Evolutionary conservation across 2,329 filamentous ascomycete genomes (phyloP).

Genomic region (Fusarium haematococcum): DNA sequence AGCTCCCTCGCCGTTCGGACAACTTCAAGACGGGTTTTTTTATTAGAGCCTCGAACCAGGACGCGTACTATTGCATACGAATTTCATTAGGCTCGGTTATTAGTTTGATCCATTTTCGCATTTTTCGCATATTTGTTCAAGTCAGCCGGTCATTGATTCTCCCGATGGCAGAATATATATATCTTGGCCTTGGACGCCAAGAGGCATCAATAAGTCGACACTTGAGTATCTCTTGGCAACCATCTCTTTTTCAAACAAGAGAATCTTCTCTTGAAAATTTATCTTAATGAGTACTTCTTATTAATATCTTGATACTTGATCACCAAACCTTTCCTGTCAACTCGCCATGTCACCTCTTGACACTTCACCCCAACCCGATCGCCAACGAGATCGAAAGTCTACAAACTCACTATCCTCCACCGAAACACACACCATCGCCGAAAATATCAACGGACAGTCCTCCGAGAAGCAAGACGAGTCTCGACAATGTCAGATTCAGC

Average conservation of each 20-base stretch:
- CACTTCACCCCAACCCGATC: not conserved
- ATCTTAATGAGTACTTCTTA: not conserved
- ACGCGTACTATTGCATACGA: slow-evolving; percentile 1
- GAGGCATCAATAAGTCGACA: not conserved
- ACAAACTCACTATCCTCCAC: slow-evolving; percentile 35
- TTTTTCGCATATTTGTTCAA: not conserved
- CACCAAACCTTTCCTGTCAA: not conserved
- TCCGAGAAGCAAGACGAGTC: not conserved
- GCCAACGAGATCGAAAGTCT: slow-evolving; percentile 25
- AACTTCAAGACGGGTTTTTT: slow-evolving; percentile 8
- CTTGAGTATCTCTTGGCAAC: not conserved
- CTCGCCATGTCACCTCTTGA: slow-evolving; percentile 22
- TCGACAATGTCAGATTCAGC: not conserved
- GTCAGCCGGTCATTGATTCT: slow-evolving; percentile 17
- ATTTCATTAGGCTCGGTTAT: not conserved
- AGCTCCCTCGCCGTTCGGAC: slow-evolving; percentile 17
- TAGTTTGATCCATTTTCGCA: not conserved
- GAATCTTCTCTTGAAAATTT: not conserved
- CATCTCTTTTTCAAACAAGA: not conserved
- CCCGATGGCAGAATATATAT: slow-evolving; percentile 33
- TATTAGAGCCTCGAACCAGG: slow-evolving; percentile 2
- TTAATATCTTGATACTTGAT: not conserved
- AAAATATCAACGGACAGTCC: not conserved
- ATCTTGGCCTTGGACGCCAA: slow-evolving; percentile 14
- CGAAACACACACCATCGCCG: slow-evolving; percentile 12